Evolutionary conservation across 83 land plant species (phyloP).

Genomic region (Picea mariana): DNA sequence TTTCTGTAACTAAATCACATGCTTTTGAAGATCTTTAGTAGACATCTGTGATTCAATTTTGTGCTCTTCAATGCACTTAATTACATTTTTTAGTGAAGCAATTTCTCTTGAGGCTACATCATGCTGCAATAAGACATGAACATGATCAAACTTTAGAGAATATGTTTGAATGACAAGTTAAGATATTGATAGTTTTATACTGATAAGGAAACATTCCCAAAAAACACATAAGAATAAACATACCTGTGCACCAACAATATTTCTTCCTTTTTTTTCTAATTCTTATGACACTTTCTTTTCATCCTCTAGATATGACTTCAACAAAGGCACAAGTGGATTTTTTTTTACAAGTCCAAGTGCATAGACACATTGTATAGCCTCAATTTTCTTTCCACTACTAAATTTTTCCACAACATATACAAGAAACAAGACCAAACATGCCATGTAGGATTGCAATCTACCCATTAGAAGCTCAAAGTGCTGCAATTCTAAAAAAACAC

Average conservation of each 20-base stretch:
- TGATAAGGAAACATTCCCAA: neutral
- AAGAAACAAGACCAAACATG: conserved; percentile 12
- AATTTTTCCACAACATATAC: conserved; percentile 58
- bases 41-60: conserved; percentile 27
- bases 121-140: conserved; percentile 32
- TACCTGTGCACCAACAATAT: conserved; percentile 38
- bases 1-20: no score
- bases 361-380: conserved; percentile 83
- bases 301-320: conserved; percentile 61
- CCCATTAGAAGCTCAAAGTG: no score
- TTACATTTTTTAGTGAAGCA: conserved; percentile 35
- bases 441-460: neutral
- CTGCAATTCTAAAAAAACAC: no score
- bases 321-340: conserved; percentile 72
- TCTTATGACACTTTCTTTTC: conserved; percentile 6
- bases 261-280: conserved; percentile 23
- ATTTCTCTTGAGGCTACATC: conserved; percentile 41
- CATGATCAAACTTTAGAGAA: neutral
- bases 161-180: neutral
- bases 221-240: neutral
- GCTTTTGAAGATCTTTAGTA: no score
- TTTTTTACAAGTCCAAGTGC: conserved; percentile 76
- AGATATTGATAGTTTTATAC: neutral
- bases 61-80: conserved; percentile 33
- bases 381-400: conserved; percentile 79